A percentile compares a stretch with the other conserved stretches of the same genome.
phyloP scores from a whole-genome alignment of 2,329 filamentous ascomycete species.

The Hypoxylon sp. region DNA sequence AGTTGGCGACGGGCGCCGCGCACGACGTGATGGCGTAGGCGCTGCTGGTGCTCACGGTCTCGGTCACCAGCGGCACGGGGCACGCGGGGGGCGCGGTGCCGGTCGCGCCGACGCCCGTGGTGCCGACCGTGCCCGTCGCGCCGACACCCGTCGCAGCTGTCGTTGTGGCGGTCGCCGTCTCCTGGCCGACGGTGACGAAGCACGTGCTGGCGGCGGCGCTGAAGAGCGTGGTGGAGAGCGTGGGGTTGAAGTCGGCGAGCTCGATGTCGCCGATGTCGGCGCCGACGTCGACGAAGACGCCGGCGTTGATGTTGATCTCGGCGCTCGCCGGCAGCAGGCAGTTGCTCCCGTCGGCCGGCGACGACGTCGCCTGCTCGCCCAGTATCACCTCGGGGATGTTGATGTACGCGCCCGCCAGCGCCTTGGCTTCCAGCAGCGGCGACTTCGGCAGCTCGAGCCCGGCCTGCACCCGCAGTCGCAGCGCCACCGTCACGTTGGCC shows the following conservation, averaged over 20 bases:
- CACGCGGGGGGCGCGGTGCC: slow-evolving; percentile 4
- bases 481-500: slow-evolving; percentile 36
- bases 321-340: slow-evolving; percentile 38
- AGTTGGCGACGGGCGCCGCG: slow-evolving; percentile 37
- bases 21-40: slow-evolving; percentile 38
- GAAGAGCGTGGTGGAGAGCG: slow-evolving; percentile 40
- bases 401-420: slow-evolving; percentile 40
- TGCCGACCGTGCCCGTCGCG: not conserved
- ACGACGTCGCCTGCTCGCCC: slow-evolving; percentile 15
- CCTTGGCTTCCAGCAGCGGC: slow-evolving; percentile 33
- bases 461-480: slow-evolving; percentile 39
- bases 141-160: slow-evolving; percentile 4
- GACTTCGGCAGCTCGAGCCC: slow-evolving; percentile 36
- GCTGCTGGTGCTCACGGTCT: slow-evolving; percentile 20
- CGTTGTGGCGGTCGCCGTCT: slow-evolving; percentile 1
- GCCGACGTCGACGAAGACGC: slow-evolving; percentile 41
- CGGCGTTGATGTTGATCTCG: slow-evolving; percentile 45
- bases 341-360: slow-evolving; percentile 15
- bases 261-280: slow-evolving; percentile 35
- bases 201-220: slow-evolving; percentile 38
- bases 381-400: slow-evolving; percentile 39
- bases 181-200: slow-evolving; percentile 22
- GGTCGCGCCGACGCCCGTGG: slow-evolving; percentile 3
- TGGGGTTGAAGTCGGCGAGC: slow-evolving; percentile 38
- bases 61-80: slow-evolving; percentile 24